Evolutionary conservation across 345 rosid genomes (phyloP).

Genomic region (Xanthoceras sorbifolium): DNA sequence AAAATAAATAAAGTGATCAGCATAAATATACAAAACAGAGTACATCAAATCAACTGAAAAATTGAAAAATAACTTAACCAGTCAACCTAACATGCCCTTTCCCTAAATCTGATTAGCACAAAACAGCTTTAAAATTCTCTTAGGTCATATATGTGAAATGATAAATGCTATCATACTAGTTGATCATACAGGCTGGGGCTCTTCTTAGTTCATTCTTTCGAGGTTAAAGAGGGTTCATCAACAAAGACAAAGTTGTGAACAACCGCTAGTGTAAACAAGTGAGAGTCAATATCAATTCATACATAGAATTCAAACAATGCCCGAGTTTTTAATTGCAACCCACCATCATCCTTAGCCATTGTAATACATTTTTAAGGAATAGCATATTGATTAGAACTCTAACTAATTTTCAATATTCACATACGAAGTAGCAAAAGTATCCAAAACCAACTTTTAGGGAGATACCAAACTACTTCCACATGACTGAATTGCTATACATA

Average conservation of each 20-base stretch:
- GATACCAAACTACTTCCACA: background rate
- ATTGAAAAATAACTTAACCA: background rate
- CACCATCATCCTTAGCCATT: background rate
- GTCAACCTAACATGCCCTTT: background rate
- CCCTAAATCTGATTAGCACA: background rate
- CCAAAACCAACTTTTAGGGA: background rate
- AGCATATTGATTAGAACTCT: background rate
- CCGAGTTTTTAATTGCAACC: background rate
- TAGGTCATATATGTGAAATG: background rate
- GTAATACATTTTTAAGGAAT: background rate
- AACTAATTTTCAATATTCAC: background rate
- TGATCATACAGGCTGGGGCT: background rate
- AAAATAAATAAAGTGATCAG: slow-evolving; percentile 15
- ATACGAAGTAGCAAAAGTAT: background rate
- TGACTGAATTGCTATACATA: background rate
- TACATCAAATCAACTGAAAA: background rate
- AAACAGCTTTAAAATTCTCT: background rate
- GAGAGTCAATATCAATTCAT: background rate
- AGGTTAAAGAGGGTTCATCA: background rate
- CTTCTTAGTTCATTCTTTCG: background rate
- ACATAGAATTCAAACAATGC: background rate
- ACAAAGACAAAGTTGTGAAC: background rate
- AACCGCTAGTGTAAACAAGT: background rate
- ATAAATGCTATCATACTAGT: background rate
- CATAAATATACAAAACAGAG: background rate